Percentiles rank a stretch among this genome's conserved stretches.
These are phyloP conservation scores for Amoeboaphelidium protococcarum DNA, from an alignment of 371 early-diverging fungal species.

Conservation along the genomic window DNA sequence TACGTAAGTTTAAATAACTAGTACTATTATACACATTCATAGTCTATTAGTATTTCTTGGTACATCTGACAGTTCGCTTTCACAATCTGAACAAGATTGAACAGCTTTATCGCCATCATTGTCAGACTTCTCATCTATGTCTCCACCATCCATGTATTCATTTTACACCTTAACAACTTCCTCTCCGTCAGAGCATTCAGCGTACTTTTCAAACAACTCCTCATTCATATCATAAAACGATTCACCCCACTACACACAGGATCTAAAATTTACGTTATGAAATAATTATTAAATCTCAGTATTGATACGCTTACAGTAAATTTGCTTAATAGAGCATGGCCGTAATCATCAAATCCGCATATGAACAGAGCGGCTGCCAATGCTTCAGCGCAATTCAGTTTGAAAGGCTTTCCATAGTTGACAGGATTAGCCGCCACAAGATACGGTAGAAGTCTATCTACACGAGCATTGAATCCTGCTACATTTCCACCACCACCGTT, in stretches of 20 bases:
- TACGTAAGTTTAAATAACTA: no score
- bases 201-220: constrained; percentile 45
- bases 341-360: constrained; percentile 26
- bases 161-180: constrained; percentile 63
- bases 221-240: constrained; percentile 72
- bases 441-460: constrained; percentile 83
- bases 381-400: constrained; percentile 97
- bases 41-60: no score
- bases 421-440: constrained; percentile 96
- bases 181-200: constrained; percentile 49
- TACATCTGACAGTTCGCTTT: no score
- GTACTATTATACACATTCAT: no score
- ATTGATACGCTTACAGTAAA: not conserved
- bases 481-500: no score
- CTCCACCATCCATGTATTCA: constrained; percentile 19
- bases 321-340: not conserved
- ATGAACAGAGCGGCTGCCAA: constrained; percentile 89
- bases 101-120: no score
- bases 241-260: constrained; percentile 59
- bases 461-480: no score
- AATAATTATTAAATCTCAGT: not conserved
- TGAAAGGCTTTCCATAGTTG: constrained; percentile 96
- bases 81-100: no score
- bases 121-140: constrained; percentile 5
- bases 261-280: no score